Evolutionary conservation across 192 early-diverging fungal genomes (phyloP).

Genomic region (Coemansia sp.): DNA sequence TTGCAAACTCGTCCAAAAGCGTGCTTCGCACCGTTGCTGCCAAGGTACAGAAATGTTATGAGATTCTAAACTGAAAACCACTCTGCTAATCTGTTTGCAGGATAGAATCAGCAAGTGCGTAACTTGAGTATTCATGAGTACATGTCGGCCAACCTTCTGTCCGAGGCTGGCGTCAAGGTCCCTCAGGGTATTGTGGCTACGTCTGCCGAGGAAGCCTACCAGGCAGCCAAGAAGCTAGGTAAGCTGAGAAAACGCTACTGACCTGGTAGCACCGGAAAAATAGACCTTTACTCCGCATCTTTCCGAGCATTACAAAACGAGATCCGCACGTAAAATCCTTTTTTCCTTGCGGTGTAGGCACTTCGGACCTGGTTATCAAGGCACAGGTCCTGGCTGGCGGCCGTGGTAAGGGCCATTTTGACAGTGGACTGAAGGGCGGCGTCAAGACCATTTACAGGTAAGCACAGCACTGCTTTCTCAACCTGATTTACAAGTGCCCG

Average conservation of each 20-base stretch:
- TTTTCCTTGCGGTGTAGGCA: conserved; percentile 32
- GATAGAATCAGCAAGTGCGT: conserved; percentile 52
- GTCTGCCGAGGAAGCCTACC: conserved; percentile 82
- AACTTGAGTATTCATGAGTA: conserved; percentile 98
- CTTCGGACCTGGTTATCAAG: conserved; percentile 74
- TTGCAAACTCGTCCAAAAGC: conserved; percentile 49
- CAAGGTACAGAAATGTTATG: conserved; percentile 25
- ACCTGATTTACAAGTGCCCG: too few relatives aligned
- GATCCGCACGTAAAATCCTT: background rate
- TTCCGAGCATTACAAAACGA: background rate
- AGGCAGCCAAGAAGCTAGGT: conserved; percentile 79
- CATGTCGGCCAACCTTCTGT: conserved; percentile 87
- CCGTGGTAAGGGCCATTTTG: conserved; percentile 97
- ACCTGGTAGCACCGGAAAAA: too few relatives aligned
- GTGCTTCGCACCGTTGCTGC: conserved; percentile 36
- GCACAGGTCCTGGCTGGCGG: conserved; percentile 96
- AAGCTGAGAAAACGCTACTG: conserved; percentile 11
- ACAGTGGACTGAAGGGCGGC: conserved; percentile 94
- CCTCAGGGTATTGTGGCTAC: conserved; percentile 87
- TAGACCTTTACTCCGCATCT: background rate
- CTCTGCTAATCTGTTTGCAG: background rate
- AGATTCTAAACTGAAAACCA: background rate
- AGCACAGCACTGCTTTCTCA: conserved; percentile 21
- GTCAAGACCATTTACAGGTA: conserved; percentile 91
- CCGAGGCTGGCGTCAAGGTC: conserved; percentile 87